Conservation (phyloP, 2,329 filamentous ascomycete genomes). For the Fusarium ambrosium region DNA sequence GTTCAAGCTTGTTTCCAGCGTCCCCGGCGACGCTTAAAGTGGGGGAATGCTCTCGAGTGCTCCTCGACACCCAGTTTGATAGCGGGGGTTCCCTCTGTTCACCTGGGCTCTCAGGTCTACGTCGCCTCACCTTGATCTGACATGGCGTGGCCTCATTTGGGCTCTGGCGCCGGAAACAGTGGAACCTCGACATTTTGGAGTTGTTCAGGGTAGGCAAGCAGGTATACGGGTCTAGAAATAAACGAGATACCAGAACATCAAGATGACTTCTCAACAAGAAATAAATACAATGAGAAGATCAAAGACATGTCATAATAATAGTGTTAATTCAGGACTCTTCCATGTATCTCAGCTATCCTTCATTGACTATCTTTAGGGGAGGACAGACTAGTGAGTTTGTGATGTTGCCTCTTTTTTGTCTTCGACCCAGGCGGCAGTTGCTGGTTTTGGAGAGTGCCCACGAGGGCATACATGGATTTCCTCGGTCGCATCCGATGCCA, state of each 20-base stretch:
- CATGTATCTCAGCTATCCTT: background rate
- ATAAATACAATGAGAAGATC: background rate
- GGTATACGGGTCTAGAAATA: background rate
- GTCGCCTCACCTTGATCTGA: conserved; percentile 5
- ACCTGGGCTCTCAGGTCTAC: background rate
- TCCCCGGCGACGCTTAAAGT: conserved; percentile 4
- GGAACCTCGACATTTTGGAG: conserved; percentile 6
- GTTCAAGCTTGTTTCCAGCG: conserved; percentile 5
- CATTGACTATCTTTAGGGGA: background rate
- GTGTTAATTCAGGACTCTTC: background rate
- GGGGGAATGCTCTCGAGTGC: conserved; percentile 4
- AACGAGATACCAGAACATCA: background rate
- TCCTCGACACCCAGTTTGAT: conserved; percentile 9
- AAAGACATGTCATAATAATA: background rate
- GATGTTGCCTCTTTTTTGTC: background rate
- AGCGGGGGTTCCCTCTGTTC: conserved; percentile 19
- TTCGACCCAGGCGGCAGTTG: background rate
- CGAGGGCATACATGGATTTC: conserved; percentile 21
- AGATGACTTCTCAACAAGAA: background rate
- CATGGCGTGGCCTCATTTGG: conserved; percentile 12
- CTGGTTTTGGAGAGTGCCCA: conserved; percentile 1
- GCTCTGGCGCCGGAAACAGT: background rate
- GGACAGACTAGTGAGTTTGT: background rate
- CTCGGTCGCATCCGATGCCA: conserved; percentile 25
- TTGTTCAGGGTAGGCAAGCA: background rate